Conservation (phyloP, 169 alveolate genomes). For the Cryptosporidium xiaoi region DNA sequence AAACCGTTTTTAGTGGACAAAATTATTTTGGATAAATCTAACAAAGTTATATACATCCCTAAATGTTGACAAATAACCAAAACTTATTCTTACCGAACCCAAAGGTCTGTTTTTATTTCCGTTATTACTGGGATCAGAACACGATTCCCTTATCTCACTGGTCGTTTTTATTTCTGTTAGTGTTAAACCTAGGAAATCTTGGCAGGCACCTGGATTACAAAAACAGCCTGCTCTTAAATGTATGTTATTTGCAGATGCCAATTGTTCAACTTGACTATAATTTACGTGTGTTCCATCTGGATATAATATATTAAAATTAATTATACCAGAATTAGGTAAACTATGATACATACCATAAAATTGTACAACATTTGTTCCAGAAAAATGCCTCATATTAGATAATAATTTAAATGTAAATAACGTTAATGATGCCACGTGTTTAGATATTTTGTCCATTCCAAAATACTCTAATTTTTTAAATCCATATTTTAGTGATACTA, state of each 20-base stretch:
- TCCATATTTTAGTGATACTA: constrained; percentile 76
- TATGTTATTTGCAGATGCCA: constrained; percentile 73
- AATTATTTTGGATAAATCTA: constrained; percentile 51
- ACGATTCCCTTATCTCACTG: constrained; percentile 70
- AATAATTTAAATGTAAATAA: constrained; percentile 16
- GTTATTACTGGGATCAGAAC: constrained; percentile 73
- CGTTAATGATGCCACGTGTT: constrained; percentile 76
- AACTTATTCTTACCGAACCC: constrained; percentile 77
- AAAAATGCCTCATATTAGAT: constrained; percentile 52
- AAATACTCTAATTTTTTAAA: constrained; percentile 67
- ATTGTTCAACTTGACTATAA: constrained; percentile 75
- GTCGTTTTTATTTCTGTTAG: constrained; percentile 75
- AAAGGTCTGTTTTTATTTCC: constrained; percentile 54
- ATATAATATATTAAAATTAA: constrained; percentile 75
- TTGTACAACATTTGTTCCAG: constrained; percentile 46
- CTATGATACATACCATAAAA: constrained; percentile 38
- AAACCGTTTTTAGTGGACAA: constrained; percentile 5
- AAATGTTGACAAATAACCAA: constrained; percentile 79
- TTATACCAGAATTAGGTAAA: constrained; percentile 76
- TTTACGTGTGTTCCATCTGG: constrained; percentile 77
- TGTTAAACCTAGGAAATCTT: constrained; percentile 75
- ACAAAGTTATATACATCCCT: constrained; percentile 72
- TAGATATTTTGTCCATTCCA: constrained; percentile 75
- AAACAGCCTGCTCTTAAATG: constrained; percentile 81
- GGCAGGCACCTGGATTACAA: constrained; percentile 82